Conservation (phyloP, 768 basidiomycete species). For the Mycena pura region DNA sequence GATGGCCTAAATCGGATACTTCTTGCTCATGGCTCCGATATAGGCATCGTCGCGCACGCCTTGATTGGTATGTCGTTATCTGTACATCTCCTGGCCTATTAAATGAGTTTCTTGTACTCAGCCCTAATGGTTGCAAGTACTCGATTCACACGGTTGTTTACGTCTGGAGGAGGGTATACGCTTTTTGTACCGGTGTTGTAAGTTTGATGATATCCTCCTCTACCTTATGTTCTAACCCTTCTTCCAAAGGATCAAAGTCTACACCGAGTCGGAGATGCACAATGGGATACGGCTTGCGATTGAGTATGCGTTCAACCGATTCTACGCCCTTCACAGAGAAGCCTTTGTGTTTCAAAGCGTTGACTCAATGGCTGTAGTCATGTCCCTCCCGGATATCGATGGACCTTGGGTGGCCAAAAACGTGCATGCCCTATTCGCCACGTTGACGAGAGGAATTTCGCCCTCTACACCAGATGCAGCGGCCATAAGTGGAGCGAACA, state of each 20-base stretch:
- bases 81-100: neutral
- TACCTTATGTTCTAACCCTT: neutral
- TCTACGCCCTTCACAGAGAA: constrained; percentile 76
- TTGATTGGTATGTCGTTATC: constrained; percentile 76
- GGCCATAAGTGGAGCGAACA: constrained; percentile 70
- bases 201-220: neutral
- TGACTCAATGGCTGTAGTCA: constrained; percentile 63
- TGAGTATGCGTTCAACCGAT: constrained; percentile 73
- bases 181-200: constrained; percentile 74
- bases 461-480: constrained; percentile 60
- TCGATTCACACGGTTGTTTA: constrained; percentile 78
- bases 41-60: constrained; percentile 77
- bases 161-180: constrained; percentile 72
- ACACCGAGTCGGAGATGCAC: constrained; percentile 64
- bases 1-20: constrained; percentile 78
- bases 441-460: constrained; percentile 54
- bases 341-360: constrained; percentile 78
- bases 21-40: constrained; percentile 71
- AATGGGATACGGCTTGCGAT: constrained; percentile 68
- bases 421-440: constrained; percentile 64
- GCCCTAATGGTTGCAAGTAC: constrained; percentile 79
- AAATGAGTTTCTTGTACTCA: constrained; percentile 30
- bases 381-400: constrained; percentile 56
- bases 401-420: constrained; percentile 59
- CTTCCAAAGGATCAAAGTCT: constrained; percentile 57